Conservation (phyloP, 306 rosid genomes). For the Delonix regia region DNA sequence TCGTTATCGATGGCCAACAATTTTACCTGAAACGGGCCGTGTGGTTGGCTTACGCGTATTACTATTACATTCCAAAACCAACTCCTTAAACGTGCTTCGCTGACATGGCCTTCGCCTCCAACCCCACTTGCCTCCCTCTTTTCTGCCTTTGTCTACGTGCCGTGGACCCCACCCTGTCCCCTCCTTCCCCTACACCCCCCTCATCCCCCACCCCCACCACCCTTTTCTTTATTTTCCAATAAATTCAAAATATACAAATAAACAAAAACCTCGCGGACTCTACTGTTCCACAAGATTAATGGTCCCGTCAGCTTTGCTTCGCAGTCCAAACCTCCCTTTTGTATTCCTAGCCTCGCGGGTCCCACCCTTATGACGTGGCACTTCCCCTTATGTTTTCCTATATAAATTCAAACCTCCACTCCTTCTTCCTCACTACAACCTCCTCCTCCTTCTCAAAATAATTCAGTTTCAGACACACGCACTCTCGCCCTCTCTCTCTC, state of each 20-base stretch:
- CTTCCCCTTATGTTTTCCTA: constrained; percentile 7
- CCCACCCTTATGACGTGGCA: constrained; percentile 37
- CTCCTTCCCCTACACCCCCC: constrained; percentile 40
- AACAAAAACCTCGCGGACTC: not conserved
- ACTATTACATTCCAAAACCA: constrained; percentile 38
- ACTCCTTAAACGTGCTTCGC: constrained; percentile 36
- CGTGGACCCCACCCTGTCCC: constrained; percentile 45
- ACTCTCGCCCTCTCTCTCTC: not conserved
- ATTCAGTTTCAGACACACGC: not conserved
- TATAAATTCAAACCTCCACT: constrained; percentile 37
- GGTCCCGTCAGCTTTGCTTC: not conserved
- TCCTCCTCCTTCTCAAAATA: not conserved
- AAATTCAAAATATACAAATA: too few species aligned
- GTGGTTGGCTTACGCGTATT: constrained; percentile 53
- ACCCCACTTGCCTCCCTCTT: constrained; percentile 47
- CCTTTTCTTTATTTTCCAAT: not conserved
- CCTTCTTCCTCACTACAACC: constrained; percentile 31
- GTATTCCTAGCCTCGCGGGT: not conserved
- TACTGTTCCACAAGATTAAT: too few species aligned
- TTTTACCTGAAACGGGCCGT: constrained; percentile 38
- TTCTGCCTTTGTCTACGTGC: constrained; percentile 47
- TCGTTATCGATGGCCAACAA: constrained; percentile 38
- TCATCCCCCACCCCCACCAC: not conserved
- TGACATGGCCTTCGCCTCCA: constrained; percentile 42
- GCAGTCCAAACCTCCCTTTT: not conserved